phyloP scores from a whole-genome alignment of 106 monocot species.

The Triglochin maritima region DNA sequence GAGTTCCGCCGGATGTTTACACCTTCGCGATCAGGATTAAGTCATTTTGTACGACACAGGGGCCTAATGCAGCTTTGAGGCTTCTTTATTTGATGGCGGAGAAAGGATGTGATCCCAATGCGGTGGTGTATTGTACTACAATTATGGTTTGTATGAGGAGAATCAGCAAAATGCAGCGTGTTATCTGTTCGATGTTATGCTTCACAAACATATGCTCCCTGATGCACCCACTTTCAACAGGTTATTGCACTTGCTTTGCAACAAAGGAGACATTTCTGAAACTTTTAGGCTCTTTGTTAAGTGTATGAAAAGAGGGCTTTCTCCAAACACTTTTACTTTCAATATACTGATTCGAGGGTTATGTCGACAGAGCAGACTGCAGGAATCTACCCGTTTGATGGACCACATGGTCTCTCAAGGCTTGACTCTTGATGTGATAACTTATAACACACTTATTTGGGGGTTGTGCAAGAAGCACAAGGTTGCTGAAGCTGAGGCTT shows the following conservation, averaged over 20 bases:
- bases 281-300: slow-evolving; percentile 49
- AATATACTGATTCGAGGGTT: slow-evolving; percentile 81
- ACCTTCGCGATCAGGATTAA: slow-evolving; percentile 77
- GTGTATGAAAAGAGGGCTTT: slow-evolving; percentile 53
- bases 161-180: slow-evolving; percentile 29
- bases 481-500: slow-evolving; percentile 52
- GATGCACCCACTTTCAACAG: slow-evolving; percentile 71
- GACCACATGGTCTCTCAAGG: slow-evolving; percentile 31
- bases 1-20: slow-evolving; percentile 47
- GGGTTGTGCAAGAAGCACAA: slow-evolving; percentile 62
- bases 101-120: slow-evolving; percentile 44
- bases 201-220: slow-evolving; percentile 31
- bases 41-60: slow-evolving; percentile 63
- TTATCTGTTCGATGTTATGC: slow-evolving; percentile 74
- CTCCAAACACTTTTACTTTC: slow-evolving; percentile 54
- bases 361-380: slow-evolving; percentile 40
- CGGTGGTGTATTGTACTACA: slow-evolving; percentile 47
- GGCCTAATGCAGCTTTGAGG: slow-evolving; percentile 62
- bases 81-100: slow-evolving; percentile 65
- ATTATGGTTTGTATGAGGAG: slow-evolving; percentile 48
- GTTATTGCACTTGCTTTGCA: slow-evolving; percentile 61
- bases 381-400: slow-evolving; percentile 40
- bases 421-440: slow-evolving; percentile 53
- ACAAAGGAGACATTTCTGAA: slow-evolving; percentile 47
- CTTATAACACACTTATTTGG: slow-evolving; percentile 75